phyloP scores from a whole-genome alignment of 495 filamentous ascomycete species.

The Podospora bellae-mahoneyi region DNA sequence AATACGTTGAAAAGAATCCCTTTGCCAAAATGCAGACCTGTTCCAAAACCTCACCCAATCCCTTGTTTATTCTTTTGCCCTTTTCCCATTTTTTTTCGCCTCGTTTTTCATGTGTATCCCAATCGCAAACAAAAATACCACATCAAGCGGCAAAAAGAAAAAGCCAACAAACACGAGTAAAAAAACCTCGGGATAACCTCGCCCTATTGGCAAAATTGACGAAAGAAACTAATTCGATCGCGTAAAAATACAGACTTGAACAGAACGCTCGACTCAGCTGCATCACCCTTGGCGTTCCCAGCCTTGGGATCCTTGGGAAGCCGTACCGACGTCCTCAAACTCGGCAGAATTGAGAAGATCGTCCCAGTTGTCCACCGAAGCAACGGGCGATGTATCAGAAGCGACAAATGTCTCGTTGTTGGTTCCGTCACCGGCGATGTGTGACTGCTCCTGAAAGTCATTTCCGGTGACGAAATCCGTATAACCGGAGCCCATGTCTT shows the following conservation, averaged over 20 bases:
- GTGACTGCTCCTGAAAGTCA: background rate
- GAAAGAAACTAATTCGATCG: too few relatives aligned
- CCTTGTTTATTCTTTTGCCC: background rate
- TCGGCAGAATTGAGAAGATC: background rate
- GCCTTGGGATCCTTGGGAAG: background rate
- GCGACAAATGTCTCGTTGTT: background rate
- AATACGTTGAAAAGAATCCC: background rate
- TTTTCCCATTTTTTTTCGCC: conserved; percentile 5
- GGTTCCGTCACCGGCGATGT: background rate
- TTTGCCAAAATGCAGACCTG: background rate
- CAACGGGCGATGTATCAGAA: background rate
- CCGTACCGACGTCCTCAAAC: background rate
- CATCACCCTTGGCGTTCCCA: background rate
- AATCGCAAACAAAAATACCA: background rate
- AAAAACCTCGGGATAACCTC: too few relatives aligned
- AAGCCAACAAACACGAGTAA: too few relatives aligned
- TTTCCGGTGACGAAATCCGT: background rate
- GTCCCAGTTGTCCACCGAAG: background rate
- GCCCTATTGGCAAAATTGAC: too few relatives aligned
- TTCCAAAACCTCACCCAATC: background rate
- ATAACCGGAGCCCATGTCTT: background rate
- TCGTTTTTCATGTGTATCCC: background rate
- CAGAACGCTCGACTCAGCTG: background rate
- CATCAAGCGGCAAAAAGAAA: too few relatives aligned
- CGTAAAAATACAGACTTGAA: background rate